These are phyloP conservation scores for Nigrospora sphaerica DNA, from an alignment of 2,329 filamentous ascomycete species.

Conservation along the genomic window DNA sequence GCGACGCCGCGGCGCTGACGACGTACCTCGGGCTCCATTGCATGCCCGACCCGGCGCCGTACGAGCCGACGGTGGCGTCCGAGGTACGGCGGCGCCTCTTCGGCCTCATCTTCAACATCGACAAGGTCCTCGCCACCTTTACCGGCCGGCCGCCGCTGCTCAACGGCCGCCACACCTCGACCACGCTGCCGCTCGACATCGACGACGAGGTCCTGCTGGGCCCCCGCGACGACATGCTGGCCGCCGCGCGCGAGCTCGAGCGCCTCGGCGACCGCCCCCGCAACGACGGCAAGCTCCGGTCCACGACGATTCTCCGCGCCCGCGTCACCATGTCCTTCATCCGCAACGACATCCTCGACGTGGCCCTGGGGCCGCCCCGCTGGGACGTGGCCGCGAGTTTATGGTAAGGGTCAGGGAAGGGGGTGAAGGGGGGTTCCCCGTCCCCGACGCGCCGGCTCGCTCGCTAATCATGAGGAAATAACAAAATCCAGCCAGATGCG, in stretches of 20 bases:
- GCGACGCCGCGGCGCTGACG: slow-evolving; percentile 26
- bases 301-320: slow-evolving; percentile 37
- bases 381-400: slow-evolving; percentile 24
- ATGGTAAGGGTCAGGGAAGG: slow-evolving; percentile 3
- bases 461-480: too few relatives aligned
- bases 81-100: slow-evolving; percentile 29
- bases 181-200: slow-evolving; percentile 48
- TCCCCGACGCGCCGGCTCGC: too few relatives aligned
- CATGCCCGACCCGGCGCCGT: slow-evolving; percentile 12
- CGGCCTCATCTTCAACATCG: slow-evolving; percentile 30
- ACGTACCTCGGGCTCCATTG: slow-evolving; percentile 29
- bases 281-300: slow-evolving; percentile 27
- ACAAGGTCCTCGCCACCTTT: slow-evolving; percentile 45
- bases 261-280: not conserved
- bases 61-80: slow-evolving; percentile 23
- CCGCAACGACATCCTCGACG: slow-evolving; percentile 49
- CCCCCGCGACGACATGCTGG: slow-evolving; percentile 30
- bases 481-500: slow-evolving; percentile 21
- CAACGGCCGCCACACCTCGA: slow-evolving; percentile 43
- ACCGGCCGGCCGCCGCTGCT: slow-evolving; percentile 47
- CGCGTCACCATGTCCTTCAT: slow-evolving; percentile 38
- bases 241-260: slow-evolving; percentile 16
- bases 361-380: slow-evolving; percentile 28
- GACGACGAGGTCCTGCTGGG: slow-evolving; percentile 39
- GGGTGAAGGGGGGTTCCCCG: too few relatives aligned